A percentile compares a stretch with the other conserved stretches of the same genome.
phyloP scores from a whole-genome alignment of 129 eudicot species.

The Scalesia atractyloides region DNA sequence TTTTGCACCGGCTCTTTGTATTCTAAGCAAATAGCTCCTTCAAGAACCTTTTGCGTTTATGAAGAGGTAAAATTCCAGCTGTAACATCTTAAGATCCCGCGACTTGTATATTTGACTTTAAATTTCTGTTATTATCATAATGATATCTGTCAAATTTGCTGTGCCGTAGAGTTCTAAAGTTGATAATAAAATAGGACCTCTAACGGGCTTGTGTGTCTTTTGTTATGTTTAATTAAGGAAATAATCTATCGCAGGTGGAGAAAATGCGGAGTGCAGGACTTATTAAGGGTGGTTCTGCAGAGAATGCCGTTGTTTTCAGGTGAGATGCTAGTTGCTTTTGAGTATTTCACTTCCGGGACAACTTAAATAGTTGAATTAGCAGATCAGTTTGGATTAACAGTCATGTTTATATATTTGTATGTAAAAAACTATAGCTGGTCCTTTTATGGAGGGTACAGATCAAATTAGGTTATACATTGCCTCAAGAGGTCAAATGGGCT shows the following conservation, averaged over 20 bases:
- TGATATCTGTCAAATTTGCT: constrained; percentile 5
- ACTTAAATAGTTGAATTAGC: not conserved
- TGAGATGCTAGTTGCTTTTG: constrained; percentile 34
- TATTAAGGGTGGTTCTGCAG: constrained; percentile 87
- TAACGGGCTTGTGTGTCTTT: not conserved
- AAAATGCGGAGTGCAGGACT: constrained; percentile 73
- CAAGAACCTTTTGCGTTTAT: constrained; percentile 90
- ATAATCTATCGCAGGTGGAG: constrained; percentile 65
- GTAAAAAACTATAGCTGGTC: constrained; percentile 13
- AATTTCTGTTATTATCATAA: not conserved
- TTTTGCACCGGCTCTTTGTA: constrained; percentile 45
- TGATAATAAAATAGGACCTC: not conserved
- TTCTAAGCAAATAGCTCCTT: constrained; percentile 72
- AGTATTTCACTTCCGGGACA: too few relatives aligned
- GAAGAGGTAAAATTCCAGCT: constrained; percentile 64
- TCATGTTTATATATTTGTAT: not conserved
- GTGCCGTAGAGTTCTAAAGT: not conserved
- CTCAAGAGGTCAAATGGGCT: not conserved
- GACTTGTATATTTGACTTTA: constrained; percentile 12
- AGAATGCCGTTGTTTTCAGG: constrained; percentile 95
- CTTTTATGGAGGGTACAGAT: not conserved
- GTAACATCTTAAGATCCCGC: constrained; percentile 20
- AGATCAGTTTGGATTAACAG: too few relatives aligned
- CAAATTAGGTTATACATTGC: not conserved
- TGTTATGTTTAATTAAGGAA: not conserved